Evolutionary conservation across 495 filamentous ascomycete species (phyloP).

Genomic region (Xylaria intraflava): DNA sequence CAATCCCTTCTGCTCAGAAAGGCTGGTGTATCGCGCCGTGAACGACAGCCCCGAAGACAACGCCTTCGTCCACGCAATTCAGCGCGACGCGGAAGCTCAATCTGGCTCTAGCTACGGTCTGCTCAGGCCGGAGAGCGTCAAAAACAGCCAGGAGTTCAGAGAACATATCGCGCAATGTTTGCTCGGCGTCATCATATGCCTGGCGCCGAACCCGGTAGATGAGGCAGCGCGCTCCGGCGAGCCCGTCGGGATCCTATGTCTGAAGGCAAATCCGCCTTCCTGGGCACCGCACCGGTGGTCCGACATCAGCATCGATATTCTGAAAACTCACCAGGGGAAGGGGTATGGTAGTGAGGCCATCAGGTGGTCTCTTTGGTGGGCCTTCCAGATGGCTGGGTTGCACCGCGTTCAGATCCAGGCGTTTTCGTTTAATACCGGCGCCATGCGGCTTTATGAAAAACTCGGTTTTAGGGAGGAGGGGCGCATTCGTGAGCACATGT

Average conservation of each 20-base stretch:
- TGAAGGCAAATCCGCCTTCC: constrained; percentile 13
- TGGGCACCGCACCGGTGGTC: constrained; percentile 36
- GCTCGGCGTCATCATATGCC: constrained; percentile 36
- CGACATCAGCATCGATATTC: constrained; percentile 37
- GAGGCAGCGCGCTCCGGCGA: constrained; percentile 2
- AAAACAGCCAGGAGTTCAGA: constrained; percentile 14
- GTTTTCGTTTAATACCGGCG: constrained; percentile 40
- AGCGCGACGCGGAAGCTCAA: constrained; percentile 21
- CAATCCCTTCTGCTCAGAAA: constrained; percentile 24
- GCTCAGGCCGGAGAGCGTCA: constrained; percentile 17
- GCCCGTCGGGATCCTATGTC: constrained; percentile 19
- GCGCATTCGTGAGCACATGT: constrained; percentile 36
- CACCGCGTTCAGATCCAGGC: constrained; percentile 38
- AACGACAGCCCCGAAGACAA: constrained; percentile 28
- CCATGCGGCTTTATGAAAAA: constrained; percentile 36
- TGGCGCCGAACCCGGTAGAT: constrained; percentile 11
- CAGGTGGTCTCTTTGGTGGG: constrained; percentile 45
- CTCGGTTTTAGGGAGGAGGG: constrained; percentile 48
- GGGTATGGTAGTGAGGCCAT: constrained; percentile 53
- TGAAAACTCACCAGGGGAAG: constrained; percentile 31
- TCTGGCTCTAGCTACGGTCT: constrained; percentile 20
- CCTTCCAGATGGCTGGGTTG: constrained; percentile 38
- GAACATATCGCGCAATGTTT: constrained; percentile 24
- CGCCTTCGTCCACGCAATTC: constrained; percentile 20
- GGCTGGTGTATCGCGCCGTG: constrained; percentile 32